Evolutionary conservation across 2,329 filamentous ascomycete genomes (phyloP), one percentile per base, ranked within the genome.

Genomic region (Claviceps quebecensis): DNA sequence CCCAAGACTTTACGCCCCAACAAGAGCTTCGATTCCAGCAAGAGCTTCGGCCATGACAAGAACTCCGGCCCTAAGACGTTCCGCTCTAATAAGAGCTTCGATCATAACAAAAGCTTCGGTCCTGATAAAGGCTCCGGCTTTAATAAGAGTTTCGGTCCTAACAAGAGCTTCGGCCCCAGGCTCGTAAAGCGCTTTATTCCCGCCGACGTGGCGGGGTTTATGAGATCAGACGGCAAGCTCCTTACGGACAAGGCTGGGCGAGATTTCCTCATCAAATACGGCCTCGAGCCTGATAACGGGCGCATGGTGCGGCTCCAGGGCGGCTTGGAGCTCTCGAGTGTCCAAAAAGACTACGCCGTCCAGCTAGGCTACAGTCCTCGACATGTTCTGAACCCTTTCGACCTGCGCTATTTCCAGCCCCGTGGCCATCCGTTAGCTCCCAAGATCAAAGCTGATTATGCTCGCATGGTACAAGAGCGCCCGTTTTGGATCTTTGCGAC

Each of bases 401-500:
- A 69, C 50, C 55, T 66, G 14, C 56, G 56, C 5, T 67, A 60
- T 51, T 59, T 71, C 19, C 60, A 61, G 5, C 60, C 63, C 1
- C 58, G 58, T 9, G 65, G 63, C 5, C 64, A 70, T 47, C 61
- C 68, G 0, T 53, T 67, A 22, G 52, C 56, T 4, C 55, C 60
- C 2, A 45, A 54, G 34, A 54, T 61, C n/a, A 60, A 61, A 47
- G 47, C 51, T 36, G 56, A 59, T 23, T 66, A 65, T 52, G 59
- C 57, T n/a, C 54, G 52, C 2, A 65, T 60, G 52, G 19, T 56
- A 3, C 48, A 48, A 9, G 54, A 63, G 22, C 53, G 63, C 40
- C 61, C 65, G 34, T 55, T 69, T 16, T 69, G 67, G 67, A 51
- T 67, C 8, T 56, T 64, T 41, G 54, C 58, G 2, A 58, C 60